These are phyloP conservation scores for Xenoacremonium recifei DNA, from an alignment of 2,329 filamentous ascomycete species.

Conservation along the genomic window DNA sequence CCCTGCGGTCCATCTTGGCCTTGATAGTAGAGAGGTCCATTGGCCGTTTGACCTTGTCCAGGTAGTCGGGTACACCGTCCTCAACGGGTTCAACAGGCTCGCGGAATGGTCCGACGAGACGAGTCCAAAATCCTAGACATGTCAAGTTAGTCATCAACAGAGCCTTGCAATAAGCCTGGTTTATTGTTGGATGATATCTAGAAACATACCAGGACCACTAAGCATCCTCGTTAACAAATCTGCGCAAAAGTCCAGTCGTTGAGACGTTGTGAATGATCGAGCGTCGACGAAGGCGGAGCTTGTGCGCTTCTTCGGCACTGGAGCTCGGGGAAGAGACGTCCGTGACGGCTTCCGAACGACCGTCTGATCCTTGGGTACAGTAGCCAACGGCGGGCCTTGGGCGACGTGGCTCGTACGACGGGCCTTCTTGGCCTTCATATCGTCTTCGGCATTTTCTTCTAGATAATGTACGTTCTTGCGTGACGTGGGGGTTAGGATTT, in stretches of 20 bases:
- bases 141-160: slow-evolving; percentile 4
- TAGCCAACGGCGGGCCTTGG: slow-evolving; percentile 7
- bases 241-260: slow-evolving; percentile 57
- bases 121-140: slow-evolving; percentile 59
- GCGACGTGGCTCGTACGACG: slow-evolving; percentile 36
- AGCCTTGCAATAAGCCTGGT: background rate
- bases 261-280: slow-evolving; percentile 33
- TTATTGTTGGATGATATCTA: background rate
- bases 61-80: slow-evolving; percentile 61
- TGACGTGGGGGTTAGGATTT: too few relatives aligned
- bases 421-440: slow-evolving; percentile 38
- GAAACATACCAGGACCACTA: slow-evolving; percentile 56
- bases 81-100: slow-evolving; percentile 56
- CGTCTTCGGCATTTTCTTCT: slow-evolving; percentile 42
- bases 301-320: slow-evolving; percentile 32
- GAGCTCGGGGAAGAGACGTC: slow-evolving; percentile 33
- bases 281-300: slow-evolving; percentile 31
- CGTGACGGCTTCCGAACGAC: slow-evolving; percentile 27
- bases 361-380: slow-evolving; percentile 20
- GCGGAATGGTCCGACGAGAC: slow-evolving; percentile 61
- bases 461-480: slow-evolving; percentile 51
- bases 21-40: slow-evolving; percentile 64
- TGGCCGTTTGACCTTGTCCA: slow-evolving; percentile 57
- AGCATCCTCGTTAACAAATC: slow-evolving; percentile 60
- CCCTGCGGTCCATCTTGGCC: slow-evolving; percentile 53